Percentiles rank a stretch among this genome's conserved stretches.
These are phyloP conservation scores for Daucus carota DNA, from an alignment of 129 eudicot genomes.

Conservation along the genomic window DH1_v3.0 NC_030382.2:41993001-41993500, in stretches of 20 bases:
- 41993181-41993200: conserved; percentile 27
- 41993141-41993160: conserved; percentile 72
- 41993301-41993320: not conserved
- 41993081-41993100: conserved; percentile 10
- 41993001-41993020: not conserved
- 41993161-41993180: conserved; percentile 56
- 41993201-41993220: not conserved
- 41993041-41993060: not conserved
- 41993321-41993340: not conserved
- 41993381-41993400: not conserved
- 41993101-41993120: conserved; percentile 7
- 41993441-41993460: too few species aligned
- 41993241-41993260: too few species aligned
- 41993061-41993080: not conserved
- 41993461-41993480: too few species aligned
- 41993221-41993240: too few species aligned
- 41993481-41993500: not conserved
- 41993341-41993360: too few species aligned
- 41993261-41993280: conserved; percentile 21
- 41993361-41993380: not conserved
- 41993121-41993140: not conserved
- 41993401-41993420: not conserved
- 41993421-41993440: too few species aligned
- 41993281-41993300: not conserved
- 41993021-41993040: not conserved